These are phyloP conservation scores for Alternaria infectoria DNA, from an alignment of 2,329 filamentous ascomycete species.

Conservation along the genomic window DNA sequence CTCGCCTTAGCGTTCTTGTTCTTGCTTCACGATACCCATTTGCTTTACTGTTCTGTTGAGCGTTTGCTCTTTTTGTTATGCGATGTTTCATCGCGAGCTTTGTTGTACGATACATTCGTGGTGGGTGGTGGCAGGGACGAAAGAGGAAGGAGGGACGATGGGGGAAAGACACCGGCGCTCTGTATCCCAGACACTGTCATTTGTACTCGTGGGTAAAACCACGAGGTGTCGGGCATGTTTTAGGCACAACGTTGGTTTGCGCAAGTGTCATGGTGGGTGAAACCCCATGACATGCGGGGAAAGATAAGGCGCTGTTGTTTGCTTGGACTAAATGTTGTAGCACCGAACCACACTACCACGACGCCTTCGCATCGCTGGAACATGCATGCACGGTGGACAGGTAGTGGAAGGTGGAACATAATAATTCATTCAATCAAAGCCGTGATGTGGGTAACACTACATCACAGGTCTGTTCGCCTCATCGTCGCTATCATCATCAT, in stretches of 20 bases:
- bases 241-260: background rate
- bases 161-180: background rate
- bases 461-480: slow-evolving; percentile 43
- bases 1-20: background rate
- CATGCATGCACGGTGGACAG: slow-evolving; percentile 16
- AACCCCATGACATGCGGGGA: slow-evolving; percentile 4
- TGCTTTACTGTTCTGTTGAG: background rate
- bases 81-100: background rate
- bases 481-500: slow-evolving; percentile 42
- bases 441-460: slow-evolving; percentile 25
- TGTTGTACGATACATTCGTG: background rate
- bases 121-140: background rate
- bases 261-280: slow-evolving; percentile 7
- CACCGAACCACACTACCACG: background rate
- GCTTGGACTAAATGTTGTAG: background rate
- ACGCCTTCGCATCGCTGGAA: slow-evolving; percentile 22
- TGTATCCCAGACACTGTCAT: background rate
- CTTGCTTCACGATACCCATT: slow-evolving; percentile 19
- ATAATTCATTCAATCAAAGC: slow-evolving; percentile 6
- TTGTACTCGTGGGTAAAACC: slow-evolving; percentile 14
- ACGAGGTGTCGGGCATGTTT: background rate
- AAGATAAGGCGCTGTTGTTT: background rate
- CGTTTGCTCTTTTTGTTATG: background rate
- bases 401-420: background rate
- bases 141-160: background rate